Base-by-base conservation (phyloP, 176 grass and related monocot genomes). In the Eragrostis curvula region DNA sequence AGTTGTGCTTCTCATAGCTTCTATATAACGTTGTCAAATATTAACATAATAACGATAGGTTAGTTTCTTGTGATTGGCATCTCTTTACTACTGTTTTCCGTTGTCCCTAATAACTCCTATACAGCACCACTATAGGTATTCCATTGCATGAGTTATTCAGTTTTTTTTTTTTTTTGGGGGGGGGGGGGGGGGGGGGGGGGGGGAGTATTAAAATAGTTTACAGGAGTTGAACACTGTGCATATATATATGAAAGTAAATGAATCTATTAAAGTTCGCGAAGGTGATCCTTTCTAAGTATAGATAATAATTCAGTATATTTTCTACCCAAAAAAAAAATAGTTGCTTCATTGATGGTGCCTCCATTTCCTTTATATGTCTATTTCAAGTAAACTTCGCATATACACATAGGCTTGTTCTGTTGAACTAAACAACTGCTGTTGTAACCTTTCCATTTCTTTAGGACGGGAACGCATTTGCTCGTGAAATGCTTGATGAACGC, bases 401-500 rank as follows among this genome's bases (percentile, higher is more conserved):
- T 47, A 48, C 39, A 62, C 28, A 14, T 43, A 70, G 23, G 11
- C 51, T 71, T 14, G 0, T 47, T 84, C 28, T 25, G 30, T 68
- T 51, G 13, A 36, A 69, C 42, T 18, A 12, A 32, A 76, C 73
- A 51, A 28, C 13, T 49, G 3, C 0, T 75, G 11, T 75, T 76
- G 16, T 52, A 53, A 68, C 44, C 8, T 40, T 32, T 49, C 17
- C 9, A 39, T 49, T 79, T 49, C 5, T 78, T 24, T 68, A 90
- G 88, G 93, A 90, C 0, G 93, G 90, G 45, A 73, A 89, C 75
- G 91, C 87, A 88, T 99, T 96, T 92, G 84, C 85, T 80, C 87
- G 88, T 73, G 96, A 99, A 55, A 88, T 94, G 61, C 96, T 96
- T 25, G 93, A 99, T 69, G 88, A 96, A 42, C 85, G 88, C 14